Conservation (phyloP, 768 basidiomycete genomes). For the Vishniacozyma victoriae region DNA sequence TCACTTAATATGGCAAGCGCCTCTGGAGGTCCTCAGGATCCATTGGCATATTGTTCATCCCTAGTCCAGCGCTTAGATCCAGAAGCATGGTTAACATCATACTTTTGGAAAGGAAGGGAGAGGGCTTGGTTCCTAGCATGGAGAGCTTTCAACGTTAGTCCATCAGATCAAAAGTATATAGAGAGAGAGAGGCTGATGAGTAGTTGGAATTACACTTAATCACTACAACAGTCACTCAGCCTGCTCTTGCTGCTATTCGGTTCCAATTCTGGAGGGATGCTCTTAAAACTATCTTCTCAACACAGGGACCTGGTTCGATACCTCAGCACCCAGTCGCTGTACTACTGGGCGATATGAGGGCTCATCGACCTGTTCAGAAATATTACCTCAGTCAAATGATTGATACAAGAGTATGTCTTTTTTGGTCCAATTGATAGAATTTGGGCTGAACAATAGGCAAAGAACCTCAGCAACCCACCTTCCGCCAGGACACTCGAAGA, state of each 20-base stretch:
- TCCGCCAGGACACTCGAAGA: constrained; percentile 31
- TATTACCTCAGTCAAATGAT: constrained; percentile 45
- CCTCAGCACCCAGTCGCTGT: constrained; percentile 45
- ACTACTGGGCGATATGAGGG: constrained; percentile 27
- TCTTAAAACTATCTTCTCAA: constrained; percentile 28
- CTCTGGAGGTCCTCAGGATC: constrained; percentile 34
- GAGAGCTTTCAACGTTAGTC: constrained; percentile 45
- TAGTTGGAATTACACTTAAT: constrained; percentile 45
- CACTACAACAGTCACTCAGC: constrained; percentile 34
- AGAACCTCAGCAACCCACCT: constrained; percentile 25
- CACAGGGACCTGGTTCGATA: constrained; percentile 4
- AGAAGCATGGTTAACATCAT: constrained; percentile 40
- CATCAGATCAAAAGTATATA: neutral
- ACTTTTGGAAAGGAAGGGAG: constrained; percentile 42
- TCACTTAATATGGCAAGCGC: too few relatives aligned
- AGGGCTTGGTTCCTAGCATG: constrained; percentile 40
- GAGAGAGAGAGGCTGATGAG: neutral
- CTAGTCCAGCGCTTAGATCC: constrained; percentile 41
- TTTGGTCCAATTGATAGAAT: neutral
- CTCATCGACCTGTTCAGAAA: constrained; percentile 36
- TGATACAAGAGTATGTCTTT: constrained; percentile 32
- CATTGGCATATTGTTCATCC: constrained; percentile 38
- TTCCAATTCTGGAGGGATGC: constrained; percentile 47
- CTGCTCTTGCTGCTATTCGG: constrained; percentile 43
- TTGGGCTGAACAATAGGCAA: constrained; percentile 13